Base-by-base conservation (phyloP, 2,329 filamentous ascomycete species). In the Pseudogymnoascus sp. region DNA sequence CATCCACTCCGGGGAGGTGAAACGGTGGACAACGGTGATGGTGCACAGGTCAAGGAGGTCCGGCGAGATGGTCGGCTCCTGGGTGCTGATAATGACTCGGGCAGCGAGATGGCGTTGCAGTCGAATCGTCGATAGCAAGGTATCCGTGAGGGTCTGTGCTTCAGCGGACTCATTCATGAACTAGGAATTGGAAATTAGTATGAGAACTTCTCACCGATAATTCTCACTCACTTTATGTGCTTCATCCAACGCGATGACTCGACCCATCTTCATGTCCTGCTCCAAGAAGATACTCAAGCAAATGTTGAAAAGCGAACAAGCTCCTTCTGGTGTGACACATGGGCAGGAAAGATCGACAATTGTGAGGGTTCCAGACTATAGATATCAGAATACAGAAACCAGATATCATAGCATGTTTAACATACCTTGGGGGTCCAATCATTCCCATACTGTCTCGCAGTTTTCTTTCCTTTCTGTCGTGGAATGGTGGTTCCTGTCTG, bases 311-410 rank as follows among this genome's bases (percentile, higher is more conserved):
- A 93, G 74, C 0, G 82, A 78, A 67, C 89, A 93, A 0, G 88
- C 88, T 37, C 81, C 84, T 22, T 85, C 81, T 0, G 83, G 72
- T 0, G 86, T 86, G 4, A 92, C 76, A 65, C 87, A 90, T 0
- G 88, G 86, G 69, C 88, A 90, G 0, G 84, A 89, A 0, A 94
- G 75, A 67, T 94, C 89, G 5, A 92, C 75, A 57, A 90, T 87
- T 0, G 83, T 88, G 0, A 89, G 72, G 9, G 76, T 74, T 1
- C 83, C 83, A 0, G 79, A 73, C 58, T 76, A n/a, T 1, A 43
- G 4, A 1, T 28, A 38, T 62, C 14, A 61, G 22, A 33, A 30
- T 33, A 4, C 6, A 1, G 11, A 25, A 14, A 18, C 14, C 2
- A 5, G 2, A 58, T 30, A 6, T 54, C 43, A 54, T 2, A 7